Percentiles rank a stretch among this genome's conserved stretches.
phyloP scores from a whole-genome alignment of 306 rosid genomes.

The Acacia confusa region DNA sequence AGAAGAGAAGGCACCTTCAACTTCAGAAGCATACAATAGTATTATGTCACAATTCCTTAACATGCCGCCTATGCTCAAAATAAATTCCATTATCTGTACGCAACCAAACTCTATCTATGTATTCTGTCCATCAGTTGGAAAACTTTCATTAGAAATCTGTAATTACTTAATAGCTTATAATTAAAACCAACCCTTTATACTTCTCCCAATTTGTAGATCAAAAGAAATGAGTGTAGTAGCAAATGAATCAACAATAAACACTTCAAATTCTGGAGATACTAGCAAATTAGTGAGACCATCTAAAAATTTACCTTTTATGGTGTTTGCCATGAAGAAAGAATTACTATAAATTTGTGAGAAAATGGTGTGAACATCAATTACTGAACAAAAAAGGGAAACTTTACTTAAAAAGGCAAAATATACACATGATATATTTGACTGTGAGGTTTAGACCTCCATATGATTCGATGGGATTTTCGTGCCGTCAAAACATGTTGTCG shows the following conservation, averaged over 20 bases:
- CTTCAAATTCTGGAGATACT: constrained; percentile 17
- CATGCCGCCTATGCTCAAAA: constrained; percentile 32
- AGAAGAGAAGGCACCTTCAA: constrained; percentile 33
- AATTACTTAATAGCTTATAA: not conserved
- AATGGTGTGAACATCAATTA: constrained; percentile 15
- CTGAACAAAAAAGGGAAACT: not conserved
- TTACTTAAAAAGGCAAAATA: constrained; percentile 9
- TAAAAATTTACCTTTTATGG: constrained; percentile 20
- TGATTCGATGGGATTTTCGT: constrained; percentile 5
- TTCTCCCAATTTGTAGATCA: constrained; percentile 26
- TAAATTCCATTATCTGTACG: constrained; percentile 39
- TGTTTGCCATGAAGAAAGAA: constrained; percentile 41
- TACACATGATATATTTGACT: constrained; percentile 12
- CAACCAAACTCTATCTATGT: constrained; percentile 46
- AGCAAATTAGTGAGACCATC: constrained; percentile 31
- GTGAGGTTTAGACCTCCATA: constrained; percentile 33
- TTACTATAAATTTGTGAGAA: constrained; percentile 48
- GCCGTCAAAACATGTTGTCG: constrained; percentile 47
- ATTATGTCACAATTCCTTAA: constrained; percentile 25
- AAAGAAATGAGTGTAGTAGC: constrained; percentile 28
- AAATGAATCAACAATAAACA: constrained; percentile 30
- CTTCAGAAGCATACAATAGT: constrained; percentile 27
- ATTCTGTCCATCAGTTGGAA: constrained; percentile 34
- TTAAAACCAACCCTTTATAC: constrained; percentile 6
- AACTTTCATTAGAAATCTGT: constrained; percentile 15